These are phyloP conservation scores for Aspergillus piperis DNA, from an alignment of 2,329 filamentous ascomycete species.

Conservation along the genomic window DNA sequence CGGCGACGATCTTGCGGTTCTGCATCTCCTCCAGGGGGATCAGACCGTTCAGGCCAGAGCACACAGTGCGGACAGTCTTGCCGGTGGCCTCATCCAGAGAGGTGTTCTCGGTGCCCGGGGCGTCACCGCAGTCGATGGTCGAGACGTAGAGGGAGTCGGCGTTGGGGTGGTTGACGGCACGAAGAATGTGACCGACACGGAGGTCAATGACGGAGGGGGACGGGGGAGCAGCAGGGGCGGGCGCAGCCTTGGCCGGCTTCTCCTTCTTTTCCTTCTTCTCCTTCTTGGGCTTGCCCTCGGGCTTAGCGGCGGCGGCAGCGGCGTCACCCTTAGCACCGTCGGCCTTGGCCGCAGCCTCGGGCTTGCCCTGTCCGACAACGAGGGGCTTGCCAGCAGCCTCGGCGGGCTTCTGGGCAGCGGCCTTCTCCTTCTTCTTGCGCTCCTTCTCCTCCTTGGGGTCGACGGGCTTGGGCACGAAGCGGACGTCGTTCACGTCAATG, in stretches of 20 bases:
- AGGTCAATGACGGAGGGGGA: conserved; percentile 89
- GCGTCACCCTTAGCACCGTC: conserved; percentile 55
- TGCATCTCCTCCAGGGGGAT: conserved; percentile 96
- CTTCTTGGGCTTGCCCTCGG: conserved; percentile 57
- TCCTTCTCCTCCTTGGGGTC: conserved; percentile 96
- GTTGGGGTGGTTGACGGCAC: conserved; percentile 92
- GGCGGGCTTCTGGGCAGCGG: conserved; percentile 40
- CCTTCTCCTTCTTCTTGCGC: conserved; percentile 92
- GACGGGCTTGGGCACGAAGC: conserved; percentile 84
- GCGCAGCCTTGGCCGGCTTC: conserved; percentile 77
- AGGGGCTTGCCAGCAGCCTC: conserved; percentile 35
- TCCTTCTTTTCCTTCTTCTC: conserved; percentile 58
- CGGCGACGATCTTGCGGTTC: conserved; percentile 87
- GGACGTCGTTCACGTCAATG: conserved; percentile 76
- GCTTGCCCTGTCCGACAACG: conserved; percentile 42
- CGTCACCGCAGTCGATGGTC: conserved; percentile 91
- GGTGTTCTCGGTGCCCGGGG: conserved; percentile 82
- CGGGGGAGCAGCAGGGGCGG: conserved; percentile 70
- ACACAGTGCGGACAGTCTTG: conserved; percentile 89
- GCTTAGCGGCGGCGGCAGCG: conserved; percentile 32
- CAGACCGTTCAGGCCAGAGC: conserved; percentile 92
- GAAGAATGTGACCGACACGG: conserved; percentile 94
- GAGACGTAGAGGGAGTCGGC: conserved; percentile 95
- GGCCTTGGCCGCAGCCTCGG: conserved; percentile 56
- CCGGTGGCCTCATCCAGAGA: conserved; percentile 76